Conservation (phyloP, 192 early-diverging fungal genomes). For the Oehlia diaphana region DNA sequence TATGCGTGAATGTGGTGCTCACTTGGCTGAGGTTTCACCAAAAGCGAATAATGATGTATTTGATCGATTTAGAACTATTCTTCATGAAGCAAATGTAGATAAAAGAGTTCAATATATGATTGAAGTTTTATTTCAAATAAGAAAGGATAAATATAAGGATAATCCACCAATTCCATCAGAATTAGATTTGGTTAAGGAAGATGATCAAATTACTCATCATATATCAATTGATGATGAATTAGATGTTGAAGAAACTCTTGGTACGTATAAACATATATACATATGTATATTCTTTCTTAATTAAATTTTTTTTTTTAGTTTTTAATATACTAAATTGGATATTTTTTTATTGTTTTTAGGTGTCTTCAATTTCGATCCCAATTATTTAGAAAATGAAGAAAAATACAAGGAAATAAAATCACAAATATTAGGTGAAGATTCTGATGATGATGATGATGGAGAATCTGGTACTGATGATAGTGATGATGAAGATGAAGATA, state of each 20-base stretch:
- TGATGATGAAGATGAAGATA: conserved; percentile 54
- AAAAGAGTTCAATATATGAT: conserved; percentile 98
- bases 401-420: conserved; percentile 78
- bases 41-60: conserved; percentile 81
- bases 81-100: conserved; percentile 93
- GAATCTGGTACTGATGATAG: conserved; percentile 54
- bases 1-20: conserved; percentile 85
- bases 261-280: conserved; percentile 38
- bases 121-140: conserved; percentile 92
- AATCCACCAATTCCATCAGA: conserved; percentile 74
- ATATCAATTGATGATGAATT: conserved; percentile 83
- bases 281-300: not conserved
- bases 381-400: conserved; percentile 80
- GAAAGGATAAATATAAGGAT: conserved; percentile 93
- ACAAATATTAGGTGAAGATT: conserved; percentile 83
- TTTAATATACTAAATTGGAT: not conserved
- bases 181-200: conserved; percentile 90
- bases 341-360: conserved; percentile 23
- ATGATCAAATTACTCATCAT: conserved; percentile 93
- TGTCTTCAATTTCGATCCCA: conserved; percentile 80
- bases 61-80: conserved; percentile 87
- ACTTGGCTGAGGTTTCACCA: conserved; percentile 75
- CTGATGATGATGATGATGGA: conserved; percentile 45
- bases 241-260: conserved; percentile 75
- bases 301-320: not conserved